Evolutionary conservation across 2,329 filamentous ascomycete species (phyloP), one percentile per base, ranked within the genome.

Genomic region (Colletotrichum agaves): DNA sequence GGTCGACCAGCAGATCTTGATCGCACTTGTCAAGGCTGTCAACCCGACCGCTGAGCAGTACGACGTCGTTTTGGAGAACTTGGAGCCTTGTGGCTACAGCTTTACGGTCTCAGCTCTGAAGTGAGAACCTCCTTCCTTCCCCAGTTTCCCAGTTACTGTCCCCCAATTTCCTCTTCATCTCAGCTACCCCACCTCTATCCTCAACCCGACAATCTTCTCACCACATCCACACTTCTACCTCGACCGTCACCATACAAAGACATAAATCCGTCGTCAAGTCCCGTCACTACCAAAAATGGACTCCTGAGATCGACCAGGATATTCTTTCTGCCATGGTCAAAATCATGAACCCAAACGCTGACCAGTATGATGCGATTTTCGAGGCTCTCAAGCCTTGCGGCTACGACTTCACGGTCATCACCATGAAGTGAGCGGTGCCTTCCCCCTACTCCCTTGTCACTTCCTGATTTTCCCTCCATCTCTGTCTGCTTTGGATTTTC

Each of bases 1-100:
- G 8, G 77, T 80, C 27, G 82, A 85, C 49, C 74, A 82, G 66
- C 81, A 82, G 47, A 80, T 85, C 44, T 76, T 86, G 39, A 62
- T 80, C 6, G 78, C 77, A 21, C 62, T 85, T 17, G 72, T 81
- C n/a, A 75, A 78, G 31, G 73, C 78, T 10, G 69, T 80, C 60
- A 78, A 76, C 47, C 76, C 80, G 2, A 74, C 70, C 2, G 41
- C 67, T 0, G 72, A 72, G 1, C 75, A 77, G 11, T 73, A 84
- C 4, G 76, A 83, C 72, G 72, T 71, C 0, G 72, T 81, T 3
- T 74, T 85, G 50, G 71, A 74, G 0, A 72, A 69, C 3, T 72
- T 77, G 1, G 12, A 35, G 3, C 33, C 60, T 8, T 76, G 77
- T 64, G 81, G 81, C 11, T 83, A 84, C 62, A 71, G 72, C 0